phyloP scores from a whole-genome alignment of 805 yeast species.

The Zygotorulaspora danielsina region DNA sequence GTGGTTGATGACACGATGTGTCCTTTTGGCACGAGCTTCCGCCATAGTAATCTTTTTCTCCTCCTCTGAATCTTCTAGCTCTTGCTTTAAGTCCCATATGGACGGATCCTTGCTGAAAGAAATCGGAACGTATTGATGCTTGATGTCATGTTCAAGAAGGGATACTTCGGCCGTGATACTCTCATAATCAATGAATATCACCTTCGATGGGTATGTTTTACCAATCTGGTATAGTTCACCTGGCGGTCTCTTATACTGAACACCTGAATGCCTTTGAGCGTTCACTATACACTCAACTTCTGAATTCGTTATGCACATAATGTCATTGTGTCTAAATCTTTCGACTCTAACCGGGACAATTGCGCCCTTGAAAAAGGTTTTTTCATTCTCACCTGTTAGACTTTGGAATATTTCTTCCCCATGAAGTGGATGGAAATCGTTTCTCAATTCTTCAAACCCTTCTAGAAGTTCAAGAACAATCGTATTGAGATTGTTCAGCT shows the following conservation, averaged over 20 bases:
- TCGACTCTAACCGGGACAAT: conserved; percentile 74
- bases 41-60: conserved; percentile 52
- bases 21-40: conserved; percentile 61
- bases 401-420: conserved; percentile 76
- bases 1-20: conserved; percentile 77
- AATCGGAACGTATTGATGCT: conserved; percentile 42
- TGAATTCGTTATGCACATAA: conserved; percentile 48
- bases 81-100: conserved; percentile 79
- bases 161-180: conserved; percentile 70
- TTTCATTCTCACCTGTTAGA: conserved; percentile 80
- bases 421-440: conserved; percentile 59
- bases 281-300: conserved; percentile 59
- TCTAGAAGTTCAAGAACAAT: conserved; percentile 66
- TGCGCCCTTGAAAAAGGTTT: conserved; percentile 61
- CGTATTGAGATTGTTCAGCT: conserved; percentile 34
- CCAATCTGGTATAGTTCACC: conserved; percentile 50
- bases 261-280: conserved; percentile 44
- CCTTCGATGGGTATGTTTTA: conserved; percentile 83
- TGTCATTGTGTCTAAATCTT: conserved; percentile 40
- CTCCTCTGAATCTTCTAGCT: conserved; percentile 54
- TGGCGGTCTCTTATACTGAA: conserved; percentile 45
- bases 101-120: conserved; percentile 47
- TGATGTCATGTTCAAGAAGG: conserved; percentile 60
- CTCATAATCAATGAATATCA: conserved; percentile 67
- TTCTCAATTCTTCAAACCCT: conserved; percentile 83